Base-by-base conservation (phyloP, 2,329 filamentous ascomycete species). In the Thelonectria discophora region DNA sequence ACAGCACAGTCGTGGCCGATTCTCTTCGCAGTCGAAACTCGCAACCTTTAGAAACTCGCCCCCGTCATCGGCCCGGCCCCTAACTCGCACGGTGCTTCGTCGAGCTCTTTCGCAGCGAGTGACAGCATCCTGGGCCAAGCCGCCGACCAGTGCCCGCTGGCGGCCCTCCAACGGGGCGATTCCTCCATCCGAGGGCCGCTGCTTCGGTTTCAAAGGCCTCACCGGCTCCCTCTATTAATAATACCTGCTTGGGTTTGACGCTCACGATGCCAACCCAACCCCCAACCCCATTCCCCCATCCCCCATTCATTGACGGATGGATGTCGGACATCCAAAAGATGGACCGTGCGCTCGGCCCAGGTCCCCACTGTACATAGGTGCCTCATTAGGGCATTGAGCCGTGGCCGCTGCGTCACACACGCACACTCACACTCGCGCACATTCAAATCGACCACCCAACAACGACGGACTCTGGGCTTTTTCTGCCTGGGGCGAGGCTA, bases 371-470 rank as follows among this genome's bases (percentile, higher is more conserved):
- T 70, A 48, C 56, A 42, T 20, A 43, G 55, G 58, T 68, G 62
- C 64, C 65, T 69, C 60, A 60, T 67, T 70, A 63, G 68, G 67
- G 64, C 60, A 69, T 70, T 66, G 63, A 67, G 65, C 69, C 67
- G 69, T 60, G 68, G 55, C 59, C 66, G 48, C 63, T 67, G 65
- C 68, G 67, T 71, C 65, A 70, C 69, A 65, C 59, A 65, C 56
- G 54, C 62, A 58, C 50, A n/a, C n/a, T 71, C 65, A 70, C 69
- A 65, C 59, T 64, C 56, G 54, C 62, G 55, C 50, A 53, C 55
- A 57, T 64, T 61, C 12, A 37, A 37, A 37, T 37, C 34, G 34
- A 37, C 34, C 5, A 69, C 62, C 60, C 65, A 63, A 59, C 69
- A 58, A 62, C 60, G 63, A 62, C 34, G 50, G 60, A 66, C 55